phyloP scores from a whole-genome alignment of 2,329 filamentous ascomycete genomes.

The Microsporum ferrugineum region DNA sequence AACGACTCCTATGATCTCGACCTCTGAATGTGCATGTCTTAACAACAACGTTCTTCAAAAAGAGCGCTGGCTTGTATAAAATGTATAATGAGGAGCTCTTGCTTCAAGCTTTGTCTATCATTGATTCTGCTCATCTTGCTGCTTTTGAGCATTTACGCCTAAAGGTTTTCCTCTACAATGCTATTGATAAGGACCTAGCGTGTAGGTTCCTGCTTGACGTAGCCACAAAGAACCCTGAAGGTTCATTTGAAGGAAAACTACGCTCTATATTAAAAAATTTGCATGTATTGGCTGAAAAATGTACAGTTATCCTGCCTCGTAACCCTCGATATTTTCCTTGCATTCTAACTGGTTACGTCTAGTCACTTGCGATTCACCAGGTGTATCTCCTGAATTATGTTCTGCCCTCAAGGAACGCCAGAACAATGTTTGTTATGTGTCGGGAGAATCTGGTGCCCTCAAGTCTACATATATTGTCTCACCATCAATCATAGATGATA shows the following conservation, averaged over 20 bases:
- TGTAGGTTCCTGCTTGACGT: slow-evolving; percentile 2
- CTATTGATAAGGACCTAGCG: background rate
- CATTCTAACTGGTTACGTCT: background rate
- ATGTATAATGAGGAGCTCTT: background rate
- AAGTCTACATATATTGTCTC: slow-evolving; percentile 8
- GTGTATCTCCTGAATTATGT: slow-evolving; percentile 1
- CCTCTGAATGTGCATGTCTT: no score
- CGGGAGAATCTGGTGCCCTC: slow-evolving; percentile 2
- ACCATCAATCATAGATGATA: slow-evolving; percentile 8
- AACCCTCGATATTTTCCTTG: no score
- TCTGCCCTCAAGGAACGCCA: slow-evolving; percentile 6
- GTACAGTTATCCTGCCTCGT: background rate
- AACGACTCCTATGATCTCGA: no score
- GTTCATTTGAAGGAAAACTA: slow-evolving; percentile 5
- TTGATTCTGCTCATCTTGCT: slow-evolving; percentile 6
- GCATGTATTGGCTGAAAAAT: slow-evolving; percentile 5
- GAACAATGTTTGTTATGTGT: slow-evolving; percentile 7
- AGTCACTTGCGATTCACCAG: background rate
- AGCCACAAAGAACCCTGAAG: background rate
- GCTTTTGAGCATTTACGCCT: slow-evolving; percentile 9
- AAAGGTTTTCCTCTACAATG: background rate
- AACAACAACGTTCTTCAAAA: no score
- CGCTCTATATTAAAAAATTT: slow-evolving; percentile 1
- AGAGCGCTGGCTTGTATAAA: no score
- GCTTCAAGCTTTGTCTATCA: background rate